Base-by-base conservation (phyloP, 23 red algal species). In the Porphyridium purpureum region DNA sequence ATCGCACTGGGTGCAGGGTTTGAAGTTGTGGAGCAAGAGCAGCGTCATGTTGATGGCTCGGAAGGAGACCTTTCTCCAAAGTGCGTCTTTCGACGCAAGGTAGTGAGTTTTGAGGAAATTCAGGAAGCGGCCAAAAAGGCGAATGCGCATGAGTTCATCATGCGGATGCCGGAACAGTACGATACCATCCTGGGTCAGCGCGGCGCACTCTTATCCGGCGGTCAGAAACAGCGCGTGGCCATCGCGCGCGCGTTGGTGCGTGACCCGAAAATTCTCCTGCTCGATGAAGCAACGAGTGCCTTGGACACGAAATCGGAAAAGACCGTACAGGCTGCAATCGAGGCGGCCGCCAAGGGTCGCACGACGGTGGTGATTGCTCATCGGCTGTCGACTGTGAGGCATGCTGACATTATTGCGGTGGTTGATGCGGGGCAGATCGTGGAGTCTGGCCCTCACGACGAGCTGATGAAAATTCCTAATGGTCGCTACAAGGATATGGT, bases 281-380 rank as follows among this genome's bases (percentile, higher is more conserved):
- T 98, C n/a, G 90, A 98, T 54, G 90, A 86, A 47, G 58, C 70
- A 5, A 98, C 79, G 1, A 67, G 69, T 0, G 73, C 66, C 25
- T 64, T 86, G 35, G 90, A 85, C 55, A 63, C 90, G 0, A 66
- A 62, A 3, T 66, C 54, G 33, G 90, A 98, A 62, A 47, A 70
- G 6, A 36, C 82, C 40, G 90, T 98, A n/a, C 80, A 98, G 59
- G 67, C 65, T 21, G 90, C 90, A 5, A 50, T 98, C 8, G 80
- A 98, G 20, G 31, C 47, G 1, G 70, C 76, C 23, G 62, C 65
- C 33, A 52, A 74, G 30, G 75, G 72, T 27, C 62, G 79, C 14
- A 98, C 90, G 4, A 86, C 73, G 0, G 82, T 98, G 14, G 77
- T 79, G 14, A 98, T 98, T 58, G 90, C 90, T 7, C 90, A 98